Evolutionary conservation across 192 early-diverging fungal species (phyloP), one percentile per base, ranked within the genome.

Genomic region (Coemansia sp.): DNA sequence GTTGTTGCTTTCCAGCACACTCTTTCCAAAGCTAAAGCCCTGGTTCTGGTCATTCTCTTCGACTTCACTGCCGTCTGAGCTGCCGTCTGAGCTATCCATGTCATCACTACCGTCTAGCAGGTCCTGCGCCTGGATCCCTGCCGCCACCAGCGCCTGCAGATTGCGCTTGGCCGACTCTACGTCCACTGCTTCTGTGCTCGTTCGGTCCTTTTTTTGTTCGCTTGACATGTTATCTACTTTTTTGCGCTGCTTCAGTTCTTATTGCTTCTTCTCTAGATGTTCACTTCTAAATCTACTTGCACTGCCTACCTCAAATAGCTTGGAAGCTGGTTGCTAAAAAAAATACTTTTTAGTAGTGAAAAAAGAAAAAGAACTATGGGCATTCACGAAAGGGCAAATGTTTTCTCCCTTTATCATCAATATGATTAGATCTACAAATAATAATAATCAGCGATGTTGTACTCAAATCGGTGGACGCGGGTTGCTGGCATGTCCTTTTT

Each of bases 91-190:
- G 9, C 60, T 59, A 11, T 54, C 57, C 2, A 45, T 37, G 18
- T 55, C 48, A 15, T 43, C 53, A n/a, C 45, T 62, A 33, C 53
- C 66, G 2, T 63, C 59, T 8, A 71, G 60, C 45, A 78, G 46
- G 10, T 61, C 69, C 40, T 71, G 68, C 14, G 67, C 74, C 26
- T 71, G 68, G 41, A 67, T 59, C 13, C 74, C 74, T 5, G 74
- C 74, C 14, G 55, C 69, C 5, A 78, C 68, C 16, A 78, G 57
- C 20, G 74, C 74, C 47, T 71, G 68, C 48, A 78, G 46, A 36
- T 63, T 78, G 31, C 68, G 53, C 57, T 78, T 78, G 38, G 74
- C 59, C 37, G 74, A 58, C 60, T 78, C 74, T 16, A 78, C 58
- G 13, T 78, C 74, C 31, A 61, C 52, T 3, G 57, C 45, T 3